phyloP scores from a whole-genome alignment of 306 rosid species.

The Crotalaria pallida region DNA sequence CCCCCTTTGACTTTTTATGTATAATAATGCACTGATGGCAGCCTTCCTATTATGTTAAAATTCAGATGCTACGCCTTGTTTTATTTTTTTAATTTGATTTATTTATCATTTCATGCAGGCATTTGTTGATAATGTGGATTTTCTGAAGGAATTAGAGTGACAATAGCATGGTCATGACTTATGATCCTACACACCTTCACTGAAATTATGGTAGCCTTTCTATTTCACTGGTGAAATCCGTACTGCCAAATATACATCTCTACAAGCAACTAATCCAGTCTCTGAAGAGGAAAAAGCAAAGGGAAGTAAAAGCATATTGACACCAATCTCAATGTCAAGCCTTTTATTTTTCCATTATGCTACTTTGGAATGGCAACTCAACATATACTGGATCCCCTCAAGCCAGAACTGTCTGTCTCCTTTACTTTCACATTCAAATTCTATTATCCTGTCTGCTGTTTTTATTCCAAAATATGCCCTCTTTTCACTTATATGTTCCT shows the following conservation, averaged over 20 bases:
- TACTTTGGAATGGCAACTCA: conserved; percentile 54
- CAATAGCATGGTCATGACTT: neutral
- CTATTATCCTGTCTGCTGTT: conserved; percentile 66
- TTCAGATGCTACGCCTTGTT: neutral
- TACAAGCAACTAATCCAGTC: conserved; percentile 17
- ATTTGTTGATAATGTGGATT: conserved; percentile 63
- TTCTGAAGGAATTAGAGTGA: conserved; percentile 65
- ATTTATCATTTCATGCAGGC: conserved; percentile 35
- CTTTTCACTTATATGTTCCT: conserved; percentile 34
- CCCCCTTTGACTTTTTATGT: neutral
- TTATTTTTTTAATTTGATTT: neutral
- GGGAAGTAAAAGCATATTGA: conserved; percentile 13
- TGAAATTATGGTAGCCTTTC: conserved; percentile 11
- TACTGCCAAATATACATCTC: conserved; percentile 21
- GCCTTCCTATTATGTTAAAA: neutral
- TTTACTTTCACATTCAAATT: conserved; percentile 77
- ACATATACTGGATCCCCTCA: conserved; percentile 74
- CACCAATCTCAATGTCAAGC: conserved; percentile 14
- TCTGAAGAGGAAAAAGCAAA: neutral
- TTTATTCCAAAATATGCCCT: conserved; percentile 79
- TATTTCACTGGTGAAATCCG: conserved; percentile 13
- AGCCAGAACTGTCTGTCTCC: conserved; percentile 73
- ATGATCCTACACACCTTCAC: conserved; percentile 20
- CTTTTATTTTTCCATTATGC: conserved; percentile 14
- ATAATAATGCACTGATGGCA: neutral